These are phyloP conservation scores for Sutorius eximius DNA, from an alignment of 1,284 basidiomycete species.

Conservation along the genomic window DNA sequence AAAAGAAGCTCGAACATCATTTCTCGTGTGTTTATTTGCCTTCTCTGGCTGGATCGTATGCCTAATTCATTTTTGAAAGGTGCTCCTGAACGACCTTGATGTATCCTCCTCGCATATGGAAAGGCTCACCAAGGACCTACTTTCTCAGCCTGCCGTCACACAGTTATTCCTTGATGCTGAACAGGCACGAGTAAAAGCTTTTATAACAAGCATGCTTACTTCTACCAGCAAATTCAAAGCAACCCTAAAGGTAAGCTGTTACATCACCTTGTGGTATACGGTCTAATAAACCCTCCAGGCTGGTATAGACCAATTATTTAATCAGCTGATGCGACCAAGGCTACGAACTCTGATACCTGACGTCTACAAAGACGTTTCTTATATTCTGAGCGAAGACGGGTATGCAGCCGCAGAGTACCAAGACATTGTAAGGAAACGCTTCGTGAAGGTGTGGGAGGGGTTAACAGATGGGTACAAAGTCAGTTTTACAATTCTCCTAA, in stretches of 20 bases:
- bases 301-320: conserved; percentile 93
- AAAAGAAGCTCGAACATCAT: conserved; percentile 72
- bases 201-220: conserved; percentile 50
- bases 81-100: conserved; percentile 87
- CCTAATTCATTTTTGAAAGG: conserved; percentile 47
- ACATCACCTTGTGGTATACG: not conserved
- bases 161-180: conserved; percentile 74
- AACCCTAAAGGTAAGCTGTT: conserved; percentile 58
- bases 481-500: conserved; percentile 14
- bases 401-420: conserved; percentile 84
- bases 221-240: conserved; percentile 67
- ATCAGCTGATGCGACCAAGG: conserved; percentile 85
- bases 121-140: conserved; percentile 70
- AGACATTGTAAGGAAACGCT: conserved; percentile 85
- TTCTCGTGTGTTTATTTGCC: conserved; percentile 63
- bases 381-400: conserved; percentile 85
- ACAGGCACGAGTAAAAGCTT: conserved; percentile 45
- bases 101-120: conserved; percentile 85
- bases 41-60: not conserved
- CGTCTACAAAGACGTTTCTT: conserved; percentile 86
- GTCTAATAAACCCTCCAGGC: conserved; percentile 44
- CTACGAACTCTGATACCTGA: conserved; percentile 83
- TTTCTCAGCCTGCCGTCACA: conserved; percentile 53
- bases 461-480: conserved; percentile 86
- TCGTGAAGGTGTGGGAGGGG: conserved; percentile 83